phyloP scores from a whole-genome alignment of 1,284 basidiomycete genomes.

The Ceratobasidium sp. region DNA sequence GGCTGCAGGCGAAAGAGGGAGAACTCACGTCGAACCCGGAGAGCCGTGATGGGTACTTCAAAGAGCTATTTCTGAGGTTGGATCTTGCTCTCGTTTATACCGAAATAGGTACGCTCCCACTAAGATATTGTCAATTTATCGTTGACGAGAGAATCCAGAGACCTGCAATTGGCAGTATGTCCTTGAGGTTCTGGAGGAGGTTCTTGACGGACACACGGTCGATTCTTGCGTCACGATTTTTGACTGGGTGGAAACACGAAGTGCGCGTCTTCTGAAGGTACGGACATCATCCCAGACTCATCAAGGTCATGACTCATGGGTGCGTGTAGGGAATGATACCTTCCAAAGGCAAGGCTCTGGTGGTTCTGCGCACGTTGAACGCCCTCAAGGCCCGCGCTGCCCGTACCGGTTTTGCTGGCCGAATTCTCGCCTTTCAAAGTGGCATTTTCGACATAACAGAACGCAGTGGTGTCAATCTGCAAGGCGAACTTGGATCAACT shows the following conservation, averaged over 20 bases:
- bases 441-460: constrained; percentile 87
- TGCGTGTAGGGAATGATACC: constrained; percentile 68
- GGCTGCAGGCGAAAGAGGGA: constrained; percentile 51
- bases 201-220: constrained; percentile 83
- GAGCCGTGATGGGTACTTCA: constrained; percentile 63
- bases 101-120: constrained; percentile 64
- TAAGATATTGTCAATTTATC: constrained; percentile 46
- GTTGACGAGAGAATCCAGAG: constrained; percentile 45
- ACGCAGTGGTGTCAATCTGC: constrained; percentile 86
- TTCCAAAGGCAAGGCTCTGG: constrained; percentile 83
- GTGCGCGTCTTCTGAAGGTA: constrained; percentile 64
- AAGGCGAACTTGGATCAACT: constrained; percentile 82
- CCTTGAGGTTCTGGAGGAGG: constrained; percentile 63
- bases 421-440: constrained; percentile 85
- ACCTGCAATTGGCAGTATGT: constrained; percentile 26
- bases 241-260: constrained; percentile 79
- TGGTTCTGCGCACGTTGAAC: constrained; percentile 83
- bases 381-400: constrained; percentile 84
- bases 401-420: constrained; percentile 87
- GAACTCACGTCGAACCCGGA: constrained; percentile 66
- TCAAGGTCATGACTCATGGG: background rate
- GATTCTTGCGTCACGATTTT: constrained; percentile 81
- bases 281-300: background rate
- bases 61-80: constrained; percentile 63
- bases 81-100: constrained; percentile 76